Evolutionary conservation across 176 grass and related monocot species (phyloP).

Genomic region (Oropetium thomaeum): DNA sequence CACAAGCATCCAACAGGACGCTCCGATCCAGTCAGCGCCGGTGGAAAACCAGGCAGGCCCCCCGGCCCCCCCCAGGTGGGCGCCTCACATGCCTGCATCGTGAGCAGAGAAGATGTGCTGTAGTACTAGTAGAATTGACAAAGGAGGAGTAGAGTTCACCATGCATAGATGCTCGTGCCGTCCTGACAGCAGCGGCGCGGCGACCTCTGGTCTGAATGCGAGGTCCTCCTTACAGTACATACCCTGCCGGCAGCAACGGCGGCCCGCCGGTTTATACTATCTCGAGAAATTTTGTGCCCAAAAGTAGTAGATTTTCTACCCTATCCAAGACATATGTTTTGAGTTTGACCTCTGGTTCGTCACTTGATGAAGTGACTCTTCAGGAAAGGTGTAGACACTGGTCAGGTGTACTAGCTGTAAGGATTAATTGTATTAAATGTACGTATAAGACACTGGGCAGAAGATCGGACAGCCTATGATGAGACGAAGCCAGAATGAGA

Average conservation of each 20-base stretch:
- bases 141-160: neutral
- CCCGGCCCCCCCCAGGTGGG: no score
- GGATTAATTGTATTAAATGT: no score
- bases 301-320: neutral
- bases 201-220: neutral
- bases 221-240: neutral
- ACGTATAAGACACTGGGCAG: no score
- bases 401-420: no score
- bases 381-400: no score
- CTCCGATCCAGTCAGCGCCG: neutral
- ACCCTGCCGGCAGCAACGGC: no score
- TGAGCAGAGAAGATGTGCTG: neutral
- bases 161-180: neutral
- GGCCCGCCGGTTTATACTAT: no score
- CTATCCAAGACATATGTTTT: neutral
- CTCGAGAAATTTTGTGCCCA: no score
- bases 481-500: neutral
- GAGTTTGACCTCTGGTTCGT: neutral
- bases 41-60: neutral
- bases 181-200: neutral
- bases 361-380: no score
- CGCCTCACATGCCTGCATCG: conserved; percentile 15
- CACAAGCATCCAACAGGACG: conserved; percentile 10
- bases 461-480: neutral
- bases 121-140: neutral